Evolutionary conservation across 495 filamentous ascomycete species (phyloP).

Genomic region (Peziza echinospora): DNA sequence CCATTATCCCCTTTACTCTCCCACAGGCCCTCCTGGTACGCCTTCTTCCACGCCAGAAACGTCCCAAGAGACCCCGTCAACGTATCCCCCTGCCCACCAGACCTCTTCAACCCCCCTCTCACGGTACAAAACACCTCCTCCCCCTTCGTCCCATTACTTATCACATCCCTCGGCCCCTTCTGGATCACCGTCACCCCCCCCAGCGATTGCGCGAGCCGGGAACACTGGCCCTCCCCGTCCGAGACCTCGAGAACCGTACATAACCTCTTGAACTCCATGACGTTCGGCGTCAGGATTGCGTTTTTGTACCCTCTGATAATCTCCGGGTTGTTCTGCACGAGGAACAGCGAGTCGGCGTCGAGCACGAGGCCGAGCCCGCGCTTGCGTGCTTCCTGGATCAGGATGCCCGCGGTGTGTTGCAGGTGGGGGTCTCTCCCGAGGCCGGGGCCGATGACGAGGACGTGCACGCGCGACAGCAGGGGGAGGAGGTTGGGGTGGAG

Average conservation of each 20-base stretch:
- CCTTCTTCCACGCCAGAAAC: conserved; percentile 64
- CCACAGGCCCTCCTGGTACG: conserved; percentile 71
- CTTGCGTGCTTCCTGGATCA: conserved; percentile 61
- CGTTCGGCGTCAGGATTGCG: conserved; percentile 85
- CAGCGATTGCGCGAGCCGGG: conserved; percentile 50
- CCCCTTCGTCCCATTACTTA: conserved; percentile 58
- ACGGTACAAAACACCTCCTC: conserved; percentile 53
- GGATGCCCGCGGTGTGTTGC: conserved; percentile 59
- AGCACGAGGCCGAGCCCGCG: conserved; percentile 59
- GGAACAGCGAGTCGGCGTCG: conserved; percentile 70
- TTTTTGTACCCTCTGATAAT: conserved; percentile 59
- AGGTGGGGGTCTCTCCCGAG: conserved; percentile 76
- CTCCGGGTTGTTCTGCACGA: conserved; percentile 54
- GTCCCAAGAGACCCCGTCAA: conserved; percentile 78
- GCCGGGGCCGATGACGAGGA: conserved; percentile 84
- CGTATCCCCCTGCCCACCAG: conserved; percentile 89
- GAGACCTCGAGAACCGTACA: conserved; percentile 37
- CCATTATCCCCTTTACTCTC: conserved; percentile 33
- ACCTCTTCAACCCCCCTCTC: conserved; percentile 65
- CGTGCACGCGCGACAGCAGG: conserved; percentile 70
- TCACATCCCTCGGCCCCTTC: conserved; percentile 69
- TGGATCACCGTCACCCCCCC: conserved; percentile 80
- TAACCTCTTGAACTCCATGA: conserved; percentile 73
- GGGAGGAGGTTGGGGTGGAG: conserved; percentile 42
- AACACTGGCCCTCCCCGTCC: conserved; percentile 29